Conservation (phyloP, 1,284 basidiomycete genomes). For the Schizophyllum commune region DNA sequence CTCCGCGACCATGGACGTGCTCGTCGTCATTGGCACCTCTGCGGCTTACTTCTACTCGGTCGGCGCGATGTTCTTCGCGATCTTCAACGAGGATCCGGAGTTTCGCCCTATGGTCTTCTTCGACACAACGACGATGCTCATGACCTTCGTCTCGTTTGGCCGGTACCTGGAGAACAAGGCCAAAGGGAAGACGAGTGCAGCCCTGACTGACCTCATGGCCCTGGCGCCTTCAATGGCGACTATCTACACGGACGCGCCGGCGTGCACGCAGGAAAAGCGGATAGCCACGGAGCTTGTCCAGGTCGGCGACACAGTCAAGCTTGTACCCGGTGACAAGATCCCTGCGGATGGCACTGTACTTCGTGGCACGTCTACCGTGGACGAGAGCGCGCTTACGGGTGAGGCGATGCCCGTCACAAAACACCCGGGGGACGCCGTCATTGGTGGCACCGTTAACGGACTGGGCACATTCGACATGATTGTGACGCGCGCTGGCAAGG, state of each 20-base stretch:
- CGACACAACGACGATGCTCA: slow-evolving; percentile 98
- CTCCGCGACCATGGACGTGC: slow-evolving; percentile 93
- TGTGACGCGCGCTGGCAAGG: slow-evolving; percentile 91
- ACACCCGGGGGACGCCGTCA: slow-evolving; percentile 74
- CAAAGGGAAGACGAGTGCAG: slow-evolving; percentile 95
- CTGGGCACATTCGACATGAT: slow-evolving; percentile 93
- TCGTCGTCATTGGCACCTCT: slow-evolving; percentile 92
- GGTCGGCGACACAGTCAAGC: slow-evolving; percentile 88
- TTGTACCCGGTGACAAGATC: slow-evolving; percentile 95
- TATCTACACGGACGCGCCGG: slow-evolving; percentile 81
- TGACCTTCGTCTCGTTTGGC: slow-evolving; percentile 95
- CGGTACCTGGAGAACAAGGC: slow-evolving; percentile 95
- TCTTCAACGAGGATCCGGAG: slow-evolving; percentile 54
- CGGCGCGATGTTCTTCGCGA: slow-evolving; percentile 59
- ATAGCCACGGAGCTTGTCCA: slow-evolving; percentile 94
- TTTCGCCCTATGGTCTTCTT: slow-evolving; percentile 90
- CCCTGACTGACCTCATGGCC: slow-evolving; percentile 92
- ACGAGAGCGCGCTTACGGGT: slow-evolving; percentile 97
- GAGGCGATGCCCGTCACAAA: slow-evolving; percentile 92
- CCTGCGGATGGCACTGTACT: slow-evolving; percentile 93
- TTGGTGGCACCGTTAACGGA: slow-evolving; percentile 96
- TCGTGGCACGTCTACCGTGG: slow-evolving; percentile 80
- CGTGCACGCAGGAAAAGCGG: slow-evolving; percentile 78
- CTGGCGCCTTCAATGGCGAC: slow-evolving; percentile 93
- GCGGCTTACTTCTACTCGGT: slow-evolving; percentile 91